Conservation (phyloP, 495 filamentous ascomycete genomes). For the Trichocladium uniseriatum region DNA sequence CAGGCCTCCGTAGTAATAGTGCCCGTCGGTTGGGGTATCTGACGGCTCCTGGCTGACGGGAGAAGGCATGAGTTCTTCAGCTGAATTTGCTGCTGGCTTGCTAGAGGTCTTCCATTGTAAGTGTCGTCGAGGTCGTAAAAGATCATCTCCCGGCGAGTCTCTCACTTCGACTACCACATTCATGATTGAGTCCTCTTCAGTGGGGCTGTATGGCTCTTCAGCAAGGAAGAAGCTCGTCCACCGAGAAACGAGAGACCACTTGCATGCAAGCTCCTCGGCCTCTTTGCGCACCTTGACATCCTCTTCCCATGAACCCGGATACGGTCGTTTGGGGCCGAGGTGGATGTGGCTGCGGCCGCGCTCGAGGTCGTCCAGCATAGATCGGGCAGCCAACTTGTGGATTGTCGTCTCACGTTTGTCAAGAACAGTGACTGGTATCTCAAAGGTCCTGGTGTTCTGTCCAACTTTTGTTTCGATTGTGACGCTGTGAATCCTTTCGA, state of each 20-base stretch:
- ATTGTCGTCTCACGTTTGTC: slow-evolving; percentile 4
- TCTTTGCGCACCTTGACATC: not conserved
- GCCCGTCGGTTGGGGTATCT: no score
- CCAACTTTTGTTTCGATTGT: not conserved
- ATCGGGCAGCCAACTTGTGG: slow-evolving; percentile 12
- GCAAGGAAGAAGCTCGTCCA: slow-evolving; percentile 15
- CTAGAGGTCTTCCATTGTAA: not conserved
- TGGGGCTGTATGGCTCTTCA: slow-evolving; percentile 1
- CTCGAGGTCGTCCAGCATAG: slow-evolving; percentile 13
- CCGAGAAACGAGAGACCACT: slow-evolving; percentile 15
- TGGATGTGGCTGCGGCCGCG: slow-evolving; percentile 11
- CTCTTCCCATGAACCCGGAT: not conserved
- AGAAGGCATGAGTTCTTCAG: no score
- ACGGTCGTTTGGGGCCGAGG: not conserved
- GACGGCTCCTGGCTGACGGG: no score
- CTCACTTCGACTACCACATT: not conserved
- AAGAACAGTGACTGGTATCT: slow-evolving; percentile 1
- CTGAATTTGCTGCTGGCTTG: no score
- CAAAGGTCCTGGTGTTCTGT: not conserved
- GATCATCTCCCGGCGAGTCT: not conserved
- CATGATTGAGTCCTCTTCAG: not conserved
- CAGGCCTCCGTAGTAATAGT: no score
- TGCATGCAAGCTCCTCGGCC: slow-evolving; percentile 10
- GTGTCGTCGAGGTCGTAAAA: not conserved
- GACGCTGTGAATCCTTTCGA: not conserved